A percentile compares a stretch with the other conserved stretches of the same genome.
phyloP scores from a whole-genome alignment of 371 early-diverging fungal species.

The Saksenaea oblongispora region DNA sequence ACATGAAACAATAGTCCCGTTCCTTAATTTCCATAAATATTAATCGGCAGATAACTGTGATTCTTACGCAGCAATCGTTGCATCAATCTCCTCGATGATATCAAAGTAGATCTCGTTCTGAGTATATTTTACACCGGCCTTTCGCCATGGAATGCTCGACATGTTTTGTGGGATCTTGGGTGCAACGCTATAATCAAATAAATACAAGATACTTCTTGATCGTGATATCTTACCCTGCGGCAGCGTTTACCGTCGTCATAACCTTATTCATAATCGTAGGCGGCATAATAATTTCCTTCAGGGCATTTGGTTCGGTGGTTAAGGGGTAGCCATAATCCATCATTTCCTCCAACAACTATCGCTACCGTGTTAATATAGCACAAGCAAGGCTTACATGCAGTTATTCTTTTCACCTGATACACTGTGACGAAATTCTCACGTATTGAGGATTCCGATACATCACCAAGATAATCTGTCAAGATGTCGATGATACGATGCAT shows the following conservation, averaged over 20 bases:
- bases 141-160: constrained; percentile 87
- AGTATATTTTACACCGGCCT: constrained; percentile 84
- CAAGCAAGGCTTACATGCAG: neutral
- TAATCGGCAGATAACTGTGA: neutral
- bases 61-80: constrained; percentile 74
- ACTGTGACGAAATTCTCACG: constrained; percentile 94
- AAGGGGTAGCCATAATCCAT: constrained; percentile 89
- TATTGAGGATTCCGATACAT: constrained; percentile 77
- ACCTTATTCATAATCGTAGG: constrained; percentile 85
- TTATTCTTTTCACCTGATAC: constrained; percentile 63
- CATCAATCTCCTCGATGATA: constrained; percentile 86
- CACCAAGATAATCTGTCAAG: constrained; percentile 79
- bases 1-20: constrained; percentile 73
- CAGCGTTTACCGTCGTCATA: constrained; percentile 81
- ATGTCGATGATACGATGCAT: constrained; percentile 82
- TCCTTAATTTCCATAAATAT: constrained; percentile 35
- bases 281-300: constrained; percentile 86
- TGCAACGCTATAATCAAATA: constrained; percentile 31
- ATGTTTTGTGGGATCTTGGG: constrained; percentile 57
- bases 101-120: constrained; percentile 95
- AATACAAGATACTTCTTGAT: neutral
- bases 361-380: neutral
- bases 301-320: constrained; percentile 84
- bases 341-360: constrained; percentile 86
- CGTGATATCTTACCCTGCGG: constrained; percentile 47